Evolutionary conservation across 2,329 filamentous ascomycete species (phyloP), one percentile per base, ranked within the genome.

Genomic region (Arthrobotrys sphaeroides): DNA sequence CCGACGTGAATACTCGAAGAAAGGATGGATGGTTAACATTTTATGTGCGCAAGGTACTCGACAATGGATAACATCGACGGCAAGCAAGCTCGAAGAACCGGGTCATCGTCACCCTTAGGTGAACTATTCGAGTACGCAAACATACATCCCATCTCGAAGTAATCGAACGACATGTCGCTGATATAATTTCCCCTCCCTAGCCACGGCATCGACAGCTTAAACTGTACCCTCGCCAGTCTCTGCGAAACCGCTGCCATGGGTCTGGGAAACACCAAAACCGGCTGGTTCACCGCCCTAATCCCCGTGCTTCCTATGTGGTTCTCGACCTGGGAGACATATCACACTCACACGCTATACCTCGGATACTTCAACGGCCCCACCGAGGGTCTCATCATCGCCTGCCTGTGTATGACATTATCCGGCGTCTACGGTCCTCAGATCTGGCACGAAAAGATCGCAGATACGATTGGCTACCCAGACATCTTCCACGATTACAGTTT

Each of bases 11-110:
- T 20, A 43, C 49, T 38, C 6, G 10, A 31, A 20, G 4, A 49
- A 10, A 22, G 13, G 12, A 5, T 45, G 31, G 9, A 2, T 51
- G 33, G n/a, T 42, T 42, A 28, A 55, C 20, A 10, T 9, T 13
- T 13, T 16, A 60, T 5, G 10, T 60, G 36, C 20, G 42, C 78
- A 86, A n/a, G 86, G 73, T 90, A 98, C 84, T 96, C 95, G 79
- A 99, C 95, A 12, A 94, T 99, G 90, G 95, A 99, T 85, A 99
- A 99, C 83, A 91, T 98, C 78, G 95, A 99, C 83, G 95, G 95
- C 79, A 99, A 99, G 84, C 95, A 99, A 85, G 95, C 95, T 70
- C 88, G 95, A 78, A 88, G 95, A 80, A 99, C 95, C 2, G 94
- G 94, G 62, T 97, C 94, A 2, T 98, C 94, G 28, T 97, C 93